Base-by-base conservation (phyloP, 2,329 filamentous ascomycete species). In the Colletotrichum sp. region DNA sequence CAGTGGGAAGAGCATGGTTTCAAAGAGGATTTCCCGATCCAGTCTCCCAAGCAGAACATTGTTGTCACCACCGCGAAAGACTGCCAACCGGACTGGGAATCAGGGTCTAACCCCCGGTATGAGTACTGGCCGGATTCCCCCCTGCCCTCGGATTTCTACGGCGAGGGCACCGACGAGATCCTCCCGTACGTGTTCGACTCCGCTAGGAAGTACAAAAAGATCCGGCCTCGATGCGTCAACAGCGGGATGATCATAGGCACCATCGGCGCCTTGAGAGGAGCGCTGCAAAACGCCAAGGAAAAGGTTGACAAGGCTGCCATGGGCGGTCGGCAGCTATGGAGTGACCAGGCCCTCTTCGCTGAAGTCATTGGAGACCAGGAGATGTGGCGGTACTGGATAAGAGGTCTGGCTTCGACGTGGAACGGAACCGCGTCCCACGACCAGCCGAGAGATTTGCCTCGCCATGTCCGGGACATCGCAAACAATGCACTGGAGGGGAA, bases 311-410 rank as follows among this genome's bases (percentile, higher is more conserved):
- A 28, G 2, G 79, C 79, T 1, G 78, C 80, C 6, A 79, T 78
- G 72, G 76, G 74, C 7, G 84, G 82, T 3, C 80, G 83, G 1
- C 84, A 85, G 71, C 82, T 84, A 10, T 85, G 83, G 84, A 85
- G 83, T 76, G 83, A 85, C 52, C 84, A 86, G 66, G 83, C 84
- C 0, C 81, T 86, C 7, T 77, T 86, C 2, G 84, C 79, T 1
- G 84, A 86, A 43, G 83, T 85, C n/a, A 81, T 85, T 9, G 84
- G 83, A 12, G 84, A 86, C 24, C 84, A 86, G 67, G 82, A 85
- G 74, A 80, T 84, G 36, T 85, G 82, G 81, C 82, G 84, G 2
- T 78, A 80, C 34, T 85, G 83, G 82, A 75, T 80, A 57, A 80
- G 79, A 8, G 60, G 78, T 26, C 74, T 85, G 1, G 80, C 77